These are phyloP conservation scores for Yamadazyma philogaea DNA, from an alignment of 805 yeast species.

Conservation along the genomic window DNA sequence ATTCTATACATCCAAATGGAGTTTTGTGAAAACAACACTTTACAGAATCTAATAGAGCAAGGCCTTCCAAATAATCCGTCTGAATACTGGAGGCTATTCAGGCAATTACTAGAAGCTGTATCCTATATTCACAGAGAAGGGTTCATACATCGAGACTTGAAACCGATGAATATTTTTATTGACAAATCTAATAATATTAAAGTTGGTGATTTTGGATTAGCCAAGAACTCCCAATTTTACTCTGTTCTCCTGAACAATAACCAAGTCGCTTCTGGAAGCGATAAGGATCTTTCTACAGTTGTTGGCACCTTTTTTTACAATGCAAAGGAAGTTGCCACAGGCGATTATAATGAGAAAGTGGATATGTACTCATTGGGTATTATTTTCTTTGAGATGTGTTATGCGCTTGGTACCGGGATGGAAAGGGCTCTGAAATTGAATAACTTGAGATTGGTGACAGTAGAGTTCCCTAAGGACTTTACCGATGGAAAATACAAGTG, in stretches of 20 bases:
- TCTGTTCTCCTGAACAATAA: slow-evolving; percentile 36
- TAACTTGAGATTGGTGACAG: slow-evolving; percentile 52
- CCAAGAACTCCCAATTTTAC: slow-evolving; percentile 72
- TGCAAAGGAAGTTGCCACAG: slow-evolving; percentile 80
- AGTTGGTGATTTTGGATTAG: slow-evolving; percentile 96
- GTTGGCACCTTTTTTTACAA: slow-evolving; percentile 94
- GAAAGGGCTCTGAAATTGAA: slow-evolving; percentile 79
- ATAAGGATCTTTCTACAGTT: slow-evolving; percentile 82
- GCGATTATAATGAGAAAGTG: slow-evolving; percentile 87
- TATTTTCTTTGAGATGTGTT: slow-evolving; percentile 93
- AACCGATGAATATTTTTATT: slow-evolving; percentile 93
- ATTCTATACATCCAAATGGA: slow-evolving; percentile 97
- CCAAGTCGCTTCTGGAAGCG: slow-evolving; percentile 31
- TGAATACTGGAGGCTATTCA: slow-evolving; percentile 85
- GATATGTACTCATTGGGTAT: slow-evolving; percentile 95
- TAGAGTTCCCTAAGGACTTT: slow-evolving; percentile 73
- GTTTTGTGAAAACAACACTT: slow-evolving; percentile 92
- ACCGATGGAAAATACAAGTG: slow-evolving; percentile 44
- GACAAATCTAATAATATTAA: slow-evolving; percentile 86
- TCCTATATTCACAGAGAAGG: slow-evolving; percentile 91
- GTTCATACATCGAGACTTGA: slow-evolving; percentile 90
- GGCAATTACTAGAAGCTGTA: slow-evolving; percentile 87
- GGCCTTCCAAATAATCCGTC: slow-evolving; percentile 67
- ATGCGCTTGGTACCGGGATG: slow-evolving; percentile 84
- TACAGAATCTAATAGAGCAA: slow-evolving; percentile 72